Conservation (phyloP, 2,329 filamentous ascomycete species). For the Rugonectria rugulosa region DNA sequence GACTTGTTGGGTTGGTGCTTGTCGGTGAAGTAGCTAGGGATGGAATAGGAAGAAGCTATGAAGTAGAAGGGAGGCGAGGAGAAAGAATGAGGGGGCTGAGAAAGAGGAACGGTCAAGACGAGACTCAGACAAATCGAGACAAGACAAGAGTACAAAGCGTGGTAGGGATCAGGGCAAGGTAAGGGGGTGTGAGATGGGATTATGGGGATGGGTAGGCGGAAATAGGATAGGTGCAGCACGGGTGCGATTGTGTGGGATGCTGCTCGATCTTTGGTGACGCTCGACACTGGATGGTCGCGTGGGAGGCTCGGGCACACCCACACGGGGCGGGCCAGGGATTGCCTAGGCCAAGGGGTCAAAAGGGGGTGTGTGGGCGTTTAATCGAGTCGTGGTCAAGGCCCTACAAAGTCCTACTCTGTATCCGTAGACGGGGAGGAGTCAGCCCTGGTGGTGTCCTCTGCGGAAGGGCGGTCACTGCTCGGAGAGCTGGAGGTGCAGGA, state of each 20-base stretch:
- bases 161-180: background rate
- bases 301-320: conserved; percentile 22
- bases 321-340: conserved; percentile 17
- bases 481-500: conserved; percentile 22
- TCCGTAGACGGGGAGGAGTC: background rate
- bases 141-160: conserved; percentile 3
- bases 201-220: conserved; percentile 21
- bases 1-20: background rate
- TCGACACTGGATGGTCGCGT: conserved; percentile 21
- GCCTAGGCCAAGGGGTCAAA: conserved; percentile 3
- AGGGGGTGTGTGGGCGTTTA: conserved; percentile 1
- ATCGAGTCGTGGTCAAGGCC: background rate
- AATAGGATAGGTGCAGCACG: conserved; percentile 16
- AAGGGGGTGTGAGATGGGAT: conserved; percentile 7
- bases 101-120: background rate
- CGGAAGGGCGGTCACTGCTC: conserved; percentile 26
- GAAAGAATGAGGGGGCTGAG: conserved; percentile 5
- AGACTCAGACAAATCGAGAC: background rate
- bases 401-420: background rate
- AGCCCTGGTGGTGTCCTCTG: background rate
- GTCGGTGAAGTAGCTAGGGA: conserved; percentile 1
- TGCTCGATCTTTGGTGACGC: conserved; percentile 18
- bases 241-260: conserved; percentile 16
- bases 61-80: conserved; percentile 5
- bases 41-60: background rate